These are phyloP conservation scores for Verticillium alfalfae DNA, from an alignment of 2,329 filamentous ascomycete genomes.

Conservation along the genomic window DNA sequence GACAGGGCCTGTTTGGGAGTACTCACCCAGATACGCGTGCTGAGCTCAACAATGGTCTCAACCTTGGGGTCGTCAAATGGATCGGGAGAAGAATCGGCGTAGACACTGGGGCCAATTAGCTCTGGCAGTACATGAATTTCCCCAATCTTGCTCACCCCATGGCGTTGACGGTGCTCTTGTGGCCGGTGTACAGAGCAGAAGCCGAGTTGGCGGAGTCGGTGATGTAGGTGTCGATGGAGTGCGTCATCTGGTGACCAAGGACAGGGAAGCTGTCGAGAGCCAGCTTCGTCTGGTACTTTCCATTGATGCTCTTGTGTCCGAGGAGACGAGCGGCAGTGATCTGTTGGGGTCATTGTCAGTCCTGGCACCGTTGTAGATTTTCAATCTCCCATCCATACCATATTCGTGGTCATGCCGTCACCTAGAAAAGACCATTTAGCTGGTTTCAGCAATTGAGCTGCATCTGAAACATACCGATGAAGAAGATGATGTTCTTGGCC, in stretches of 20 bases:
- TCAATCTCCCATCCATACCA: conserved; percentile 31
- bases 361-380: neutral
- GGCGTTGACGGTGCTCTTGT: conserved; percentile 79
- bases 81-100: conserved; percentile 69
- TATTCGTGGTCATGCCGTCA: conserved; percentile 67
- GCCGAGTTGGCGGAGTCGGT: conserved; percentile 84
- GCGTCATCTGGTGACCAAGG: conserved; percentile 85
- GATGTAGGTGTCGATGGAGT: conserved; percentile 80
- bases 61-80: conserved; percentile 81
- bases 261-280: conserved; percentile 79
- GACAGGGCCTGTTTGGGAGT: neutral
- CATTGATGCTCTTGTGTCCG: conserved; percentile 77
- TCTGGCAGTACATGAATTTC: neutral
- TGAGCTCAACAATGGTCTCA: conserved; percentile 75
- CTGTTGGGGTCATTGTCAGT: conserved; percentile 13
- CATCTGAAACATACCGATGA: conserved; percentile 54
- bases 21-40: conserved; percentile 57
- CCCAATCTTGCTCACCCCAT: conserved; percentile 47
- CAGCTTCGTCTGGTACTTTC: conserved; percentile 72
- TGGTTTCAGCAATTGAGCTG: neutral
- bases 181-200: conserved; percentile 73
- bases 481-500: conserved; percentile 81
- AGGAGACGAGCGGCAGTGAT: conserved; percentile 76
- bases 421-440: conserved; percentile 6
- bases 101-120: conserved; percentile 42